These are phyloP conservation scores for Metarhizium guizhouense DNA, from an alignment of 2,329 filamentous ascomycete genomes.

Conservation along the genomic window DNA sequence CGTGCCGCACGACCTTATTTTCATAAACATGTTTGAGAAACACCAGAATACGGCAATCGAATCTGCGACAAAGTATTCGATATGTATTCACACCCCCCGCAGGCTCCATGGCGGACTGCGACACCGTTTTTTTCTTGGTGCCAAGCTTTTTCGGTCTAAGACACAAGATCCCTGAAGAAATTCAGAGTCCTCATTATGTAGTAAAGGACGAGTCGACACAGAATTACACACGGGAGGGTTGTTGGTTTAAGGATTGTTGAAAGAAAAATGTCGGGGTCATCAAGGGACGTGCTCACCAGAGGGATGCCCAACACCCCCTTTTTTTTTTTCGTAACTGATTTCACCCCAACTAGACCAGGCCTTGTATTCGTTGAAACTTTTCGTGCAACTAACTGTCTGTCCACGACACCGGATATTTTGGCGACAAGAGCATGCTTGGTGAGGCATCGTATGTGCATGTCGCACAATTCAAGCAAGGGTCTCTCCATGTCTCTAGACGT, in stretches of 20 bases:
- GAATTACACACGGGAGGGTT: neutral
- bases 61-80: no score
- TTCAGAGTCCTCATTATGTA: neutral
- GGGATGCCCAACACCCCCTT: neutral
- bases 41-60: neutral
- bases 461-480: neutral
- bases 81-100: no score
- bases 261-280: neutral
- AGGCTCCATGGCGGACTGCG: neutral
- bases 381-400: neutral
- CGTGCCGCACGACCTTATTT: neutral
- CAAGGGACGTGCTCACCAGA: neutral
- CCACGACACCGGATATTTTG: neutral
- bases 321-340: neutral
- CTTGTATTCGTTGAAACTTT: neutral
- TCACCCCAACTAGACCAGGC: neutral
- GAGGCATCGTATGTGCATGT: neutral
- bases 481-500: neutral
- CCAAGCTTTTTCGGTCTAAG: neutral
- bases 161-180: neutral
- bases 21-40: neutral
- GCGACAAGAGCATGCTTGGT: neutral
- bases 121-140: neutral
- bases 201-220: neutral
- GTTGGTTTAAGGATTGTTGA: neutral